Evolutionary conservation across 73 alveolate genomes (phyloP), one percentile per base, ranked within the genome.

Genomic region (Paraurostyla sp.): DNA sequence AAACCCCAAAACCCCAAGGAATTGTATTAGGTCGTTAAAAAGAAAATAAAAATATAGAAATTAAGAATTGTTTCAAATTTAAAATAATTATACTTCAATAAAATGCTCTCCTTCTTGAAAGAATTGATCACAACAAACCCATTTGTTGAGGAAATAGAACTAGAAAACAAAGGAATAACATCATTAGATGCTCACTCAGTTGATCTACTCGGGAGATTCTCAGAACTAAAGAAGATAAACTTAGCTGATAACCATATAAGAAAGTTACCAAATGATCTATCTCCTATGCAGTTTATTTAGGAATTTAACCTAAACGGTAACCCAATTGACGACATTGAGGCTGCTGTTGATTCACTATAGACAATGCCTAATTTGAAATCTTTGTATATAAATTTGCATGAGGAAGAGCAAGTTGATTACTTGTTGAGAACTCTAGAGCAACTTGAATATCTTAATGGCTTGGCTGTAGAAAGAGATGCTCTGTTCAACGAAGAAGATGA

Each of bases 391-490:
- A 91, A 91, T 36, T 35, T 91, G 35, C 87, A 78, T 71, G 91
- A 52, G 27, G 96, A 91, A 43, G 91, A 91, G 78, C 80, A 84
- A 51, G 92, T 91, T 71, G 93, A 91, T 60, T 83, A 80, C 63
- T 69, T 91, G 48, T 84, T 90, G 78, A 58, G 89, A 23, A 33
- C 59, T 18, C 68, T 90, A 15, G 38, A 41, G 33, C 54, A 80
- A 16, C 71, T 91, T 16, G 81, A 91, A 40, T 54, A 52, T 43
- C 85, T 91, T 6, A 91, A 91, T 49, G 96, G 93, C 11, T 80
- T 91, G 33, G 85, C 90, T 22, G 95, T 89, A 0, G 95, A 89
- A 48, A 57, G 95, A 38, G 95, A 89, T 25, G 89, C 89, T 2
- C 89, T 78, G 3, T 78, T 78, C 46, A 52, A 54, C 62, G 78